Evolutionary conservation across 2,329 filamentous ascomycete genomes (phyloP), one percentile per base, ranked within the genome.

Genomic region (Colletotrichum godetiae): DNA sequence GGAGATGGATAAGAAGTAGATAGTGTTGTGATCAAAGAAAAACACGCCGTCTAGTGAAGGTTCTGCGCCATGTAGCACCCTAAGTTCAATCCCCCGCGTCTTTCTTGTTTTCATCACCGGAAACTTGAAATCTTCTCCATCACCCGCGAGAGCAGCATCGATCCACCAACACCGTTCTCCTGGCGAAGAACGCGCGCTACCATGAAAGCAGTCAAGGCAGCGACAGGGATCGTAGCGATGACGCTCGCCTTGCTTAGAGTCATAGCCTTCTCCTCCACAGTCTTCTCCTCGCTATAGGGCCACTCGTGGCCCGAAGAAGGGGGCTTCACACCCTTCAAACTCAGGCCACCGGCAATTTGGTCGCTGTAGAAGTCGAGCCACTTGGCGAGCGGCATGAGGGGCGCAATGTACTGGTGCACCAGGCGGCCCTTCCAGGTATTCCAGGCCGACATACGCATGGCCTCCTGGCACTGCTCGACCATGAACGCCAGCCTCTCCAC

Each of bases 241-340:
- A 66, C 5, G 1, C 60, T 56, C 3, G 67, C 8, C 13, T 19
- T 61, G 59, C 15, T 56, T 10, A 66, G 33, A 10, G 1, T 11
- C 4, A 29, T 11, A 12, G 15, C 49, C 19, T 73, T 61, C 4
- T 52, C 70, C 10, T 62, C 70, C 1, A 53, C 46, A 0, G 15
- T 61, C 60, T 70, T 66, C 37, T 73, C 70, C 27, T 73, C 70
- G 2, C 31, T 24, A 42, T 73, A 73, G 10, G 67, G 70, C 70
- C 67, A 73, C 15, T 65, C 58, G 15, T 73, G 67, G 11, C n/a
- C 56, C 1, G 60, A 19, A 5, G 42, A 24, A 11, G 61, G 70
- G 8, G 67, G 29, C 10, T 64, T 57, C 15, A 66, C 24, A 27
- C 60, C 58, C 42, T 46, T 24, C 29, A 70, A n/a, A 10, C 67